Evolutionary conservation across 225 moss, liverwort and hornwort genomes (phyloP).

Genomic region (Rhytidiadelphus loreus): DNA sequence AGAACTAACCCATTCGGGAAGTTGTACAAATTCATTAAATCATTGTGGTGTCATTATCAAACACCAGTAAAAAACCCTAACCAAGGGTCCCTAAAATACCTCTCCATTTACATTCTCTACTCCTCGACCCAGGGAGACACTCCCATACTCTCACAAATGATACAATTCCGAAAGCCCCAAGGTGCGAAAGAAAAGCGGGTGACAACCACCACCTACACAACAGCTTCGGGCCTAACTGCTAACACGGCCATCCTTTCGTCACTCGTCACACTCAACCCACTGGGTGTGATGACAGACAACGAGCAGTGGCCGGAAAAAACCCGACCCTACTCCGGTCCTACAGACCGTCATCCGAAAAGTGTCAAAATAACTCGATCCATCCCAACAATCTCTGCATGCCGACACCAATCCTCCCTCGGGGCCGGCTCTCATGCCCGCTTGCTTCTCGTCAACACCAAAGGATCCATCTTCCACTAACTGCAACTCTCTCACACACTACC

Average conservation of each 20-base stretch:
- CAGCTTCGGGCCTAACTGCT: not conserved
- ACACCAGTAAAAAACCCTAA: not conserved
- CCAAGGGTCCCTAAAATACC: not conserved
- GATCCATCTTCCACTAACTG: not conserved
- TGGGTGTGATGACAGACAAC: not conserved
- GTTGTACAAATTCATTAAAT: not conserved
- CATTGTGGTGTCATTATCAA: not conserved
- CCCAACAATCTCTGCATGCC: not conserved
- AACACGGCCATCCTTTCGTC: not conserved
- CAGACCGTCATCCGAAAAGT: not conserved
- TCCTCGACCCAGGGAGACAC: not conserved
- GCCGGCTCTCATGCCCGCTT: not conserved
- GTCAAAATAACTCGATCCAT: not conserved
- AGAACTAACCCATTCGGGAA: not conserved
- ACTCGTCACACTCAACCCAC: not conserved
- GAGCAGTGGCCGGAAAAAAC: not conserved
- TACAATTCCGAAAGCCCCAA: constrained; percentile 4
- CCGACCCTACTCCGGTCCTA: not conserved
- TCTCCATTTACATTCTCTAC: not conserved
- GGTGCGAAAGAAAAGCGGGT: not conserved
- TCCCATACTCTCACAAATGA: constrained; percentile 5
- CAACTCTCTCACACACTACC: not conserved
- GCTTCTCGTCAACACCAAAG: not conserved
- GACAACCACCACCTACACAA: not conserved
- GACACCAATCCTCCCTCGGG: not conserved